Evolutionary conservation across 1,139 yeast genomes (phyloP), one percentile per base, ranked within the genome.

Genomic region (Debaryomyces psychrophilus): DNA sequence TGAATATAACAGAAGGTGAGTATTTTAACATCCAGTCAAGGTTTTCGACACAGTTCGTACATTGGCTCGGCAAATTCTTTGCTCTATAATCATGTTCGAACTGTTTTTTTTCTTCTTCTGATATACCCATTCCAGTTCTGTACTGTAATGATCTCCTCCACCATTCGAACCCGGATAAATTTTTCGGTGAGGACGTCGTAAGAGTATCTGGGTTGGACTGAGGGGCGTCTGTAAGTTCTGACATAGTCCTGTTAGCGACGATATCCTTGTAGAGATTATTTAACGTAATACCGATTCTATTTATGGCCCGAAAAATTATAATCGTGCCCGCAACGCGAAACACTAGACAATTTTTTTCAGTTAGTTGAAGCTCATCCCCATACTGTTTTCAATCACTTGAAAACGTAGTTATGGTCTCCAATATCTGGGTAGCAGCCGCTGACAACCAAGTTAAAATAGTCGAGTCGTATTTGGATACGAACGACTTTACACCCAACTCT

Each of bases 351-450:
- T 38, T 38, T 38, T 38, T 38, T 35, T 35, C 38, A 12, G 12
- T 17, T 38, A 37, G 18, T 17, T 20, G 26, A 38, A 26, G 41
- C 41, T 27, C 41, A 38, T 38, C 41, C 33, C 38, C 6, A 35
- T 23, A 29, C 23, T 22, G 38, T 35, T 35, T 35, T 28, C 38
- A 35, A 35, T 35, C 38, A 20, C 20, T 33, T 33, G 25, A 17
- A 18, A 4, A 15, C 18, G 36, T 18, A 17, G 18, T 9, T 17
- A 77, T 75, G 79, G 74, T 64, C 17, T 69, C 79, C 62, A 92
- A 93, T 64, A 84, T 93, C 50, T 93, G 99, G 99, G 83, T 88
- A 8, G 97, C 97, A 8, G 95, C 97, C 5, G 88, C 97, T 15
- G 98, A 93, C 63, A 86, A 89, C 57, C 81, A 85, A 52, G 54